These are phyloP conservation scores for Paraphaeosphaeria sporulosa DNA, from an alignment of 2,329 filamentous ascomycete species.

Conservation along the genomic window DNA sequence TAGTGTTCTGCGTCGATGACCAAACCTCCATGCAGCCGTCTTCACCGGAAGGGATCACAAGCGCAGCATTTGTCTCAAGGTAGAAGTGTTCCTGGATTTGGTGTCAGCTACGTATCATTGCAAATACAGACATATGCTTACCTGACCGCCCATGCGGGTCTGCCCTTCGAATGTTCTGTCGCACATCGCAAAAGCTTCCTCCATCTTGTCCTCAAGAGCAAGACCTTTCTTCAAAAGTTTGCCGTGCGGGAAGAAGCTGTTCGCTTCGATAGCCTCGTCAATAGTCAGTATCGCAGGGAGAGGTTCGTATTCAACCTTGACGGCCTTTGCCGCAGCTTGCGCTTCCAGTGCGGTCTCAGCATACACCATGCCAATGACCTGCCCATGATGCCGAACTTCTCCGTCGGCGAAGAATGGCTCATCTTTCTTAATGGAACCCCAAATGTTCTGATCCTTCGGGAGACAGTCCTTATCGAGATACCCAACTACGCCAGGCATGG, in stretches of 20 bases:
- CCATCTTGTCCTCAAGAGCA: conserved; percentile 58
- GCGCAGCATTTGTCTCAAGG: conserved; percentile 85
- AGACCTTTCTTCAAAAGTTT: conserved; percentile 80
- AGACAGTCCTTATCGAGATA: conserved; percentile 85
- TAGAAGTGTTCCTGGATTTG: conserved; percentile 88
- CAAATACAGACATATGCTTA: background rate
- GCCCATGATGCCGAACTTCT: conserved; percentile 83
- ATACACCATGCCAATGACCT: conserved; percentile 88
- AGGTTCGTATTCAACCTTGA: conserved; percentile 88
- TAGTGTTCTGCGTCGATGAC: conserved; percentile 51
- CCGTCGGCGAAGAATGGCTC: conserved; percentile 92
- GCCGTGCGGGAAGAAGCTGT: conserved; percentile 84
- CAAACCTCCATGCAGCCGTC: conserved; percentile 93
- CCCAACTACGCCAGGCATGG: conserved; percentile 85
- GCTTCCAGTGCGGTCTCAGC: conserved; percentile 80
- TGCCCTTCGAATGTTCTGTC: conserved; percentile 87
- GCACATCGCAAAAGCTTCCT: conserved; percentile 76
- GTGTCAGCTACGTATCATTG: background rate
- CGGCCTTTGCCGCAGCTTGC: conserved; percentile 79
- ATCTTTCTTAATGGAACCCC: conserved; percentile 82
- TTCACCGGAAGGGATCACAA: conserved; percentile 86
- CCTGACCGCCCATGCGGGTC: conserved; percentile 77
- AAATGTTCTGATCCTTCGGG: conserved; percentile 82
- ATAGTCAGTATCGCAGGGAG: conserved; percentile 87
- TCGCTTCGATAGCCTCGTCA: conserved; percentile 87